Base-by-base conservation (phyloP, 2,329 filamentous ascomycete genomes). In the Colletotrichum falcatum region DNA sequence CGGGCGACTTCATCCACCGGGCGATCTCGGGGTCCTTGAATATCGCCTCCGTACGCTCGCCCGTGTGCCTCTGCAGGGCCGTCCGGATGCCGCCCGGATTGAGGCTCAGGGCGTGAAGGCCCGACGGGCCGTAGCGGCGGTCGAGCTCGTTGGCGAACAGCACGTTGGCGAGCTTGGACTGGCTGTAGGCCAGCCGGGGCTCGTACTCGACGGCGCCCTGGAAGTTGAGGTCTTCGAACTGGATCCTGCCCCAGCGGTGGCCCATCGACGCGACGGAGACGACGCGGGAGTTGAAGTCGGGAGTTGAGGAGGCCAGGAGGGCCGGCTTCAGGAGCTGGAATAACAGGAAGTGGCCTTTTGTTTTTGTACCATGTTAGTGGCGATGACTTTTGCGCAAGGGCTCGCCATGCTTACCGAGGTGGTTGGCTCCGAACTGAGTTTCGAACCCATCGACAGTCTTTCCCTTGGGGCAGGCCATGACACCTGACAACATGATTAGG, bases 81-180 rank as follows among this genome's bases (percentile, higher is more conserved):
- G 72, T 72, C 3, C 33, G 33, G 51, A 73, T 73, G 49, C 62
- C 72, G 44, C 72, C 72, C 1, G 72, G 72, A 35, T 66, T 30
- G 5, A 73, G 46, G 44, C 65, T 70, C 2, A 70, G 30, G n/a
- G 70, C 83, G 58, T 66, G 70, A 16, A 73, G 55, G 23, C 66
- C 66, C 5, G 39, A 39, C 1, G 61, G 30, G 11, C 80, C 84
- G 72, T 86, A 88, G 0, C 80, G 80, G 1, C 86, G 80, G 39
- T 88, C 85, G 33, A 88, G 80, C 66, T 87, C 81, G 69, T 84
- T 86, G 4, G 86, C 83, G 62, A 85, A 83, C 72, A 81, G 85
- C 23, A 88, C 81, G 67, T 85, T 87, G 16, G 87, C 86, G 0
- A 81, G 80, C 73, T 89, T 89, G 60, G 80, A 79, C 72, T 86